Evolutionary conservation across 306 rosid genomes (phyloP).

Genomic region (Sechiopsis laciniata): DNA sequence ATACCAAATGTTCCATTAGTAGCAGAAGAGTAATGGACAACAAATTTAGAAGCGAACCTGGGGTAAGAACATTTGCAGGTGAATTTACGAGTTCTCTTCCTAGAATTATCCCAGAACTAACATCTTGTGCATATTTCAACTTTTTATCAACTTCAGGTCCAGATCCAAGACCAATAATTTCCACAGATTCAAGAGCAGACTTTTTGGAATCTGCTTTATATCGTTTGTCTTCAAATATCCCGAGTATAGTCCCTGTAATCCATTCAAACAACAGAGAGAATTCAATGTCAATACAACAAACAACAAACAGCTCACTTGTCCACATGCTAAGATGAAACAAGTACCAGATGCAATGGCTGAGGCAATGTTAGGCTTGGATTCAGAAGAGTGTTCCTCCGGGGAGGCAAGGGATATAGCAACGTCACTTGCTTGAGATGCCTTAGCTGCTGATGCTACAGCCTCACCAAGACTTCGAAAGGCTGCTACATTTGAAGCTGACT

Average conservation of each 20-base stretch:
- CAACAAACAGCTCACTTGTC: not conserved
- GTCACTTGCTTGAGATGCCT: slow-evolving; percentile 62
- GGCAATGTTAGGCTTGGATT: slow-evolving; percentile 58
- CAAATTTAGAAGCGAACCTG: slow-evolving; percentile 43
- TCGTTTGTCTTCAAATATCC: slow-evolving; percentile 75
- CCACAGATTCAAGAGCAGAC: slow-evolving; percentile 55
- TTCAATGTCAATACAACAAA: slow-evolving; percentile 13
- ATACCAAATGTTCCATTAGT: not conserved
- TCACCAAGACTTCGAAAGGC: slow-evolving; percentile 66
- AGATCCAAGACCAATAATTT: slow-evolving; percentile 80
- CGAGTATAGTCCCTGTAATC: slow-evolving; percentile 65
- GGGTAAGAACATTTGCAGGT: slow-evolving; percentile 98
- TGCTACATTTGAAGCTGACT: slow-evolving; percentile 45
- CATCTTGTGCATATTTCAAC: slow-evolving; percentile 68
- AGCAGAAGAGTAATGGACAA: not conserved
- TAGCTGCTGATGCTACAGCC: slow-evolving; percentile 79
- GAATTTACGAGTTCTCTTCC: slow-evolving; percentile 94
- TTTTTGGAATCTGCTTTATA: slow-evolving; percentile 81
- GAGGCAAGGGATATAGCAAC: slow-evolving; percentile 81
- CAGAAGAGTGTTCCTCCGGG: slow-evolving; percentile 50
- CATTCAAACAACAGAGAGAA: slow-evolving; percentile 24
- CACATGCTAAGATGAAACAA: not conserved
- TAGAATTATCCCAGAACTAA: slow-evolving; percentile 69
- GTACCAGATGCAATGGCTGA: slow-evolving; percentile 84
- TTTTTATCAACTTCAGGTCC: slow-evolving; percentile 82